Percentiles rank a stretch among this genome's conserved stretches.
phyloP scores from a whole-genome alignment of 2,329 filamentous ascomycete genomes.

The Exophiala lecanii-corni region DNA sequence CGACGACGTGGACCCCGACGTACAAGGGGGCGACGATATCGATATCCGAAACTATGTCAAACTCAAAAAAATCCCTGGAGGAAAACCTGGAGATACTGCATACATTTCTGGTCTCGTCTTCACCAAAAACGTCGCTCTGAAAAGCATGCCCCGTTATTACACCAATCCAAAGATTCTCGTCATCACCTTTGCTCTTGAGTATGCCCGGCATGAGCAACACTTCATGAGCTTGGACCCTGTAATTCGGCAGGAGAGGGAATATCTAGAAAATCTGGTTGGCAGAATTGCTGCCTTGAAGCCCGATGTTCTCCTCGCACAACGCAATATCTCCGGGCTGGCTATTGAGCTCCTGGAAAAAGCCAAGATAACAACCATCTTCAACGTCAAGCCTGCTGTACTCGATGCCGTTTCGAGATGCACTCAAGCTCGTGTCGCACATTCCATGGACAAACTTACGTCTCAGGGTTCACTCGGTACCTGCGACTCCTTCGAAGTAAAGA shows the following conservation, averaged over 20 bases:
- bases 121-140: constrained; percentile 91
- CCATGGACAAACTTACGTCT: constrained; percentile 85
- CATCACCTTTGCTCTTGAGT: constrained; percentile 92
- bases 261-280: constrained; percentile 83
- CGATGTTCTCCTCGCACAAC: constrained; percentile 84
- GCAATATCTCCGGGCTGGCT: constrained; percentile 85
- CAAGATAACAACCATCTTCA: constrained; percentile 89
- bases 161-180: constrained; percentile 80
- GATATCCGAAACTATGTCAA: constrained; percentile 98
- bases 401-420: constrained; percentile 91
- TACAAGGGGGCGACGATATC: constrained; percentile 87
- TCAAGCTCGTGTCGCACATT: constrained; percentile 87
- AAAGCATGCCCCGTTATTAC: constrained; percentile 90
- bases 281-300: constrained; percentile 82
- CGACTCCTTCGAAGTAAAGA: constrained; percentile 89
- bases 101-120: constrained; percentile 97
- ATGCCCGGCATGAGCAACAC: constrained; percentile 85
- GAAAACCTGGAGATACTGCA: constrained; percentile 82
- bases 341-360: constrained; percentile 82
- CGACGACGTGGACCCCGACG: constrained; percentile 90
- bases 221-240: constrained; percentile 98
- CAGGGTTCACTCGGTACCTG: constrained; percentile 74
- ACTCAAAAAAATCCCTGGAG: constrained; percentile 90
- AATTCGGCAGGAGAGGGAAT: constrained; percentile 94
- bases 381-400: constrained; percentile 93